A percentile compares a stretch with the other conserved stretches of the same genome.
These are phyloP conservation scores for Malus orientalis DNA, from an alignment of 306 rosid genomes.

Conservation along the genomic window DNA sequence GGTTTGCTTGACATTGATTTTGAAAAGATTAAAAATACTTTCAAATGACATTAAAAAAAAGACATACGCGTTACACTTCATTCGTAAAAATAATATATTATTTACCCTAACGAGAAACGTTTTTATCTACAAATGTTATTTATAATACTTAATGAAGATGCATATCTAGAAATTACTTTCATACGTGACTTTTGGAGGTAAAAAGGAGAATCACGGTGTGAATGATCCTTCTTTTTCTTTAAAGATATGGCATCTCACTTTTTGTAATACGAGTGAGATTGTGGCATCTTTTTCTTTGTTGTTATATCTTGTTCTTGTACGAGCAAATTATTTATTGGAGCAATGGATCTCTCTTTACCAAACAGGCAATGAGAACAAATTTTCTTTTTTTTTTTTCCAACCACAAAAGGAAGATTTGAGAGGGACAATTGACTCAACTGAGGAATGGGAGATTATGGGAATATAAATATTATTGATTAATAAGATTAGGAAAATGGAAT, in stretches of 20 bases:
- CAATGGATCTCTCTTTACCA: conserved; percentile 21
- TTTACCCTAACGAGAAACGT: too few relatives aligned
- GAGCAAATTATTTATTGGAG: too few relatives aligned
- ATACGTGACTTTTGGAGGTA: not conserved
- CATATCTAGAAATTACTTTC: too few relatives aligned
- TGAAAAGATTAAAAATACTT: too few relatives aligned
- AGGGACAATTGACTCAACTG: conserved; percentile 12
- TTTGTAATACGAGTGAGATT: conserved; percentile 30
- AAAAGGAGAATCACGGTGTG: not conserved
- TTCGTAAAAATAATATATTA: too few relatives aligned
- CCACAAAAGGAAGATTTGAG: conserved; percentile 8
- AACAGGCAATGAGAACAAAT: conserved; percentile 38
- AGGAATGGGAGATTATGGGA: conserved; percentile 23
- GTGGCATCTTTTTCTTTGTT: conserved; percentile 41
- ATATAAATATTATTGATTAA: conserved; percentile 9
- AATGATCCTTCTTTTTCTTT: conserved; percentile 17
- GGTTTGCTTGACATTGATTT: too few relatives aligned
- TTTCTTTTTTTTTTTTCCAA: conserved; percentile 35
- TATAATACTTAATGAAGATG: too few relatives aligned
- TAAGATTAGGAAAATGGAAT: conserved; percentile 12
- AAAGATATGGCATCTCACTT: conserved; percentile 54
- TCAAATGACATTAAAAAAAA: too few relatives aligned
- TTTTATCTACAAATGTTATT: too few relatives aligned
- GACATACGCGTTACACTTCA: too few relatives aligned
- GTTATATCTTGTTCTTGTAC: too few relatives aligned